A percentile compares a stretch with the other conserved stretches of the same genome.
Conservation (phyloP, 176 grass and related monocot species). For the Lolium perenne region DNA sequence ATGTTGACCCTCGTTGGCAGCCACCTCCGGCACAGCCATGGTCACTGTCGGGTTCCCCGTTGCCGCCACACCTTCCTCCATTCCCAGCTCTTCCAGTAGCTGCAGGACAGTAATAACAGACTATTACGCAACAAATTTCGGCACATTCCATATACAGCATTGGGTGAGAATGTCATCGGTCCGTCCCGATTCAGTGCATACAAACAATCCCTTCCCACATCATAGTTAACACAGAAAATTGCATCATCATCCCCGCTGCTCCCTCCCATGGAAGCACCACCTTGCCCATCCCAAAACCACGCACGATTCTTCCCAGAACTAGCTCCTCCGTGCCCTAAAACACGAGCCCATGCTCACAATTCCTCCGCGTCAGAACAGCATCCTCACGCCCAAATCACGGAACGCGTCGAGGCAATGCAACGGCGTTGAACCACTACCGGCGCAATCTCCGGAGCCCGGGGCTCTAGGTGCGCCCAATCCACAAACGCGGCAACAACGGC, state of each 20-base stretch:
- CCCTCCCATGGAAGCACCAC: background rate
- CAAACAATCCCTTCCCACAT: background rate
- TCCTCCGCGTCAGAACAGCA: background rate
- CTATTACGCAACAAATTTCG: background rate
- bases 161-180: background rate
- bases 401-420: background rate
- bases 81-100: background rate
- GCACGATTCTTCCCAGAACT: background rate
- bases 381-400: slow-evolving; percentile 6
- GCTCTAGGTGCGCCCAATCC: background rate
- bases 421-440: background rate
- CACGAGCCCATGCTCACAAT: background rate
- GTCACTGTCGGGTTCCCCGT: slow-evolving; percentile 27
- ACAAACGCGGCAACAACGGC: background rate
- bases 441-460: background rate
- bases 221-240: no score
- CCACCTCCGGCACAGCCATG: background rate
- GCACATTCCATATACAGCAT: background rate
- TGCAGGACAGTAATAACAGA: background rate
- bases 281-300: background rate
- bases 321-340: background rate
- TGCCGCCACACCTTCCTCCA: slow-evolving; percentile 40
- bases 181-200: background rate
- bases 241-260: background rate
- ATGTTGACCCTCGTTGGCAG: background rate